Base-by-base conservation (phyloP, 345 rosid species). In the Brassica nigra region DNA sequence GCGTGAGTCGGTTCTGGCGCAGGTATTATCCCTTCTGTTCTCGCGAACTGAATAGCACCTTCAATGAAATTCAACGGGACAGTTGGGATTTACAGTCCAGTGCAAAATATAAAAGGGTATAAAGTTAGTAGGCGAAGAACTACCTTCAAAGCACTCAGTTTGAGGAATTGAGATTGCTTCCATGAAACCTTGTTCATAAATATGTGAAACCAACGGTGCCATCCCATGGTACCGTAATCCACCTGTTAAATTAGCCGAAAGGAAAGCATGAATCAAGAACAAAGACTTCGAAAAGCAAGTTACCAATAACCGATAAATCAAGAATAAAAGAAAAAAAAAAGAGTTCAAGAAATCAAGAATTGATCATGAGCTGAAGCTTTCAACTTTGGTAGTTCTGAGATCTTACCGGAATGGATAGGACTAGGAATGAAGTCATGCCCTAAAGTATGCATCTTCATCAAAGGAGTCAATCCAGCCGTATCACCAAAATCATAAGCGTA, bases 381-480 rank as follows among this genome's bases (percentile, higher is more conserved):
- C 58, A 55, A 8, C 4, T 34, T 23, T 28, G 44, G 39, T 2
- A 15, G 59, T 68, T 55, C 27, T 54, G 70, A 69, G 29, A 34
- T n/a, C 6, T 61, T 86, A 95, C 97, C 99, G 0, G 97, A 90
- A 64, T 95, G 99, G 78, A 95, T 95, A n/a, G 97, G 97, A 75
- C 92, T 97, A 3, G 97, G 99, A 78, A 95, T 89, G 85, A 95
- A 95, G 83, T 91, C 97, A 36, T 95, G 99, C 27, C 99, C 99
- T 18, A 95, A 88, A 44, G 99, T 95, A 76, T 95, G 99, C 99
- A 95, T 92, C 95, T 95, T 95, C 99, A 92, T 90, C 87, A 95
- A 78, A 36, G 99, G 99, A 62, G 97, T 95, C 89, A 95, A 16
- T 76, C 97, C 97, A 8, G 89, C 99, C 0, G 94, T 91, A 65